A percentile compares a stretch with the other conserved stretches of the same genome.
Conservation (phyloP, 352 stramenopile species). For the Phytophthora aleatoria region DNA sequence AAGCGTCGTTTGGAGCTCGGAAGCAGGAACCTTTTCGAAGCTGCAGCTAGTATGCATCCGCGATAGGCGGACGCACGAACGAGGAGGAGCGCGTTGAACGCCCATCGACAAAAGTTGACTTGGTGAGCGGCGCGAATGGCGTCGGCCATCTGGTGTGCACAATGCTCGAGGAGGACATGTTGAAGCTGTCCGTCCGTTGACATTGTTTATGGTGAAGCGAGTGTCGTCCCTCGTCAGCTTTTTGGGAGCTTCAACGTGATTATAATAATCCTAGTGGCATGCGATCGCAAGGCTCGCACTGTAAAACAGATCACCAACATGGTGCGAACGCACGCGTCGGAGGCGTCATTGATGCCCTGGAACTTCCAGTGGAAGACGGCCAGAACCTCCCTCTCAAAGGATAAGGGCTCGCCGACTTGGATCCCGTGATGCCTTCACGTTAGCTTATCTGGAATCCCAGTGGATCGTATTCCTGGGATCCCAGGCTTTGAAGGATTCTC, state of each 20-base stretch:
- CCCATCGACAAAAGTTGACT: constrained; percentile 22
- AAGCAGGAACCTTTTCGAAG: constrained; percentile 18
- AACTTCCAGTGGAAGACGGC: no score
- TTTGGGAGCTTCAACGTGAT: constrained; percentile 13
- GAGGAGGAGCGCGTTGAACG: constrained; percentile 14
- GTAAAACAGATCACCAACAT: constrained; percentile 21
- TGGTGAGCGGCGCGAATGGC: constrained; percentile 4
- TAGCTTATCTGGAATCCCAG: no score
- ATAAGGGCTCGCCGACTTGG: constrained; percentile 1
- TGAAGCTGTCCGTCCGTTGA: constrained; percentile 14
- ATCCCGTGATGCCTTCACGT: constrained; percentile 1
- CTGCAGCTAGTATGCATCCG: constrained; percentile 11
- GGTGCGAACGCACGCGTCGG: neutral
- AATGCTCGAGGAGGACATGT: neutral
- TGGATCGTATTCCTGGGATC: constrained; percentile 11
- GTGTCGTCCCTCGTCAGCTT: constrained; percentile 3
- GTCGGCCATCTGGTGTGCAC: constrained; percentile 12
- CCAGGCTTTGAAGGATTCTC: constrained; percentile 12
- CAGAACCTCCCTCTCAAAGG: constrained; percentile 3
- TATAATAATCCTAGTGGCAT: neutral
- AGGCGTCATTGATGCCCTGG: neutral
- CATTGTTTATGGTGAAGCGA: constrained; percentile 16
- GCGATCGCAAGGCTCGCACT: constrained; percentile 17
- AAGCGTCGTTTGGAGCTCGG: neutral
- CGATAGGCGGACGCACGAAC: constrained; percentile 30